phyloP scores from a whole-genome alignment of 139 green algal species.

The Medakamo hakoo region DNA sequence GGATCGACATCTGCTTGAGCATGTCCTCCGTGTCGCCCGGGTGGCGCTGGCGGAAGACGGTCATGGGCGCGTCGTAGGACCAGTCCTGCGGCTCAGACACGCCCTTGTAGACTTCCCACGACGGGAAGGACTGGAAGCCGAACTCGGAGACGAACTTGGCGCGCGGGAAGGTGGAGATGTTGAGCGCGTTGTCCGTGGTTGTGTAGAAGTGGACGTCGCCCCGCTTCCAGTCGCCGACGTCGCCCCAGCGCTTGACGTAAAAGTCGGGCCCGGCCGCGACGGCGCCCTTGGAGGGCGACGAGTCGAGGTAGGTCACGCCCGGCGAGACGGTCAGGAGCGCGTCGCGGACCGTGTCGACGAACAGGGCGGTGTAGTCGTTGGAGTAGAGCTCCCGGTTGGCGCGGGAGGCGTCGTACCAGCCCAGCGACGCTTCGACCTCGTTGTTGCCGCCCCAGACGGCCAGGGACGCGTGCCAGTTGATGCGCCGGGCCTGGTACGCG shows the following conservation, averaged over 20 bases:
- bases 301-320: constrained; percentile 40
- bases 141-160: constrained; percentile 54
- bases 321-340: constrained; percentile 27
- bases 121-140: constrained; percentile 39
- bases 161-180: constrained; percentile 23
- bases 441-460: constrained; percentile 48
- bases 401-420: constrained; percentile 20
- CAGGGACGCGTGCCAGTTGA: constrained; percentile 44
- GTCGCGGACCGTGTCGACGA: constrained; percentile 28
- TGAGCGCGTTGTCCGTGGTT: constrained; percentile 31
- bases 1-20: constrained; percentile 27
- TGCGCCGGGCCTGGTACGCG: constrained; percentile 25
- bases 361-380: constrained; percentile 35
- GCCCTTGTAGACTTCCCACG: constrained; percentile 12
- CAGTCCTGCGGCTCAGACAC: constrained; percentile 25
- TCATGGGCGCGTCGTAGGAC: constrained; percentile 20
- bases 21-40: constrained; percentile 41
- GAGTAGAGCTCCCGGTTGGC: constrained; percentile 33
- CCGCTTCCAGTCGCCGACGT: constrained; percentile 12
- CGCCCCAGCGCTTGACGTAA: constrained; percentile 41
- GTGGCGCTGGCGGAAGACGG: constrained; percentile 41
- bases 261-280: constrained; percentile 9
- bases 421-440: constrained; percentile 27
- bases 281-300: constrained; percentile 40
- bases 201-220: constrained; percentile 70